Evolutionary conservation across 768 basidiomycete species (phyloP).

Genomic region (Lactarius hengduanensis): DNA sequence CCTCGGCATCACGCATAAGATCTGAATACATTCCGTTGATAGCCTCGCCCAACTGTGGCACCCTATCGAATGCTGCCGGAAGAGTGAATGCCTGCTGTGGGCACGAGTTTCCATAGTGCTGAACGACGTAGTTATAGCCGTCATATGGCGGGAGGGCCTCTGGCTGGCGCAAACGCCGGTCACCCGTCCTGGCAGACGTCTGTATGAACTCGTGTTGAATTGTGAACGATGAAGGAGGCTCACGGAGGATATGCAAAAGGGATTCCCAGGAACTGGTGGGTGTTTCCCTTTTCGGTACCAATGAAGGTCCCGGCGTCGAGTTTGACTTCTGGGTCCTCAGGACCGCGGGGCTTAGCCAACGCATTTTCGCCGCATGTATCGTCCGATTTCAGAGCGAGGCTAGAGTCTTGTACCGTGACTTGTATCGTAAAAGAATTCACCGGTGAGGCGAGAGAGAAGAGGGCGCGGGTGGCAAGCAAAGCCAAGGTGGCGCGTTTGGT

Average conservation of each 20-base stretch:
- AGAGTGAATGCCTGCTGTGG: conserved; percentile 31
- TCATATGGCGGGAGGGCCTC: conserved; percentile 22
- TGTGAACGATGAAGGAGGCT: conserved; percentile 13
- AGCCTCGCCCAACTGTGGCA: background rate
- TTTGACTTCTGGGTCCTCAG: conserved; percentile 25
- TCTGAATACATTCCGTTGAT: background rate
- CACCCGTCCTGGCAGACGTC: conserved; percentile 32
- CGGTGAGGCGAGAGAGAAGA: conserved; percentile 17
- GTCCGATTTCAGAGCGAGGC: background rate
- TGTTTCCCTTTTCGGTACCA: conserved; percentile 32
- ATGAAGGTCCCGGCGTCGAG: conserved; percentile 36
- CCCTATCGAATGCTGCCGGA: background rate
- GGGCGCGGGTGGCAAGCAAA: conserved; percentile 11
- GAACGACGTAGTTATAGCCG: conserved; percentile 22
- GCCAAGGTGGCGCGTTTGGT: conserved; percentile 11
- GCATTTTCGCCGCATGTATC: background rate
- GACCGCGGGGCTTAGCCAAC: no score
- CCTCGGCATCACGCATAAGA: conserved; percentile 25
- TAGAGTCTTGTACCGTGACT: conserved; percentile 11
- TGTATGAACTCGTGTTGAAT: no score
- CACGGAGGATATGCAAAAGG: conserved; percentile 44
- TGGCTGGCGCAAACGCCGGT: conserved; percentile 41
- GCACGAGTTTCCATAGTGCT: conserved; percentile 31
- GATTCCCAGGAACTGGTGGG: conserved; percentile 41
- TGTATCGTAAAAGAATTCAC: background rate